These are phyloP conservation scores for Saitozyma podzolica DNA, from an alignment of 768 basidiomycete species.

Conservation along the genomic window DNA sequence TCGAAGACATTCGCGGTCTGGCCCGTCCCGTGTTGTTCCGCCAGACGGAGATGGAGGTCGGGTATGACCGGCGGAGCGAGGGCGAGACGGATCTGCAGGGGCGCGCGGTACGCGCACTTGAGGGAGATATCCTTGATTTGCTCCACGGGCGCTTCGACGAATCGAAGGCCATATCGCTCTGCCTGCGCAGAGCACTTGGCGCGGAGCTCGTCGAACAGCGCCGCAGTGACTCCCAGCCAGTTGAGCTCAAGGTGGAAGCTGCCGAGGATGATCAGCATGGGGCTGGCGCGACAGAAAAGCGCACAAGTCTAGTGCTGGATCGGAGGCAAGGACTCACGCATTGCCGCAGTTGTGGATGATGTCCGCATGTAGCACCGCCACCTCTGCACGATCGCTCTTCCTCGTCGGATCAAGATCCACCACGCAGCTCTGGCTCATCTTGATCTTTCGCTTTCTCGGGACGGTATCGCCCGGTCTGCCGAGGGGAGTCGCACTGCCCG, in stretches of 20 bases:
- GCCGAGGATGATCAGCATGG: slow-evolving; percentile 4
- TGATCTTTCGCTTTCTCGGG: slow-evolving; percentile 40
- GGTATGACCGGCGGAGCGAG: slow-evolving; percentile 68
- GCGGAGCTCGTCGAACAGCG: slow-evolving; percentile 83
- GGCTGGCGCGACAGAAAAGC: no score
- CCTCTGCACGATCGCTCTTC: slow-evolving; percentile 84
- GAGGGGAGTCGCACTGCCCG: no score
- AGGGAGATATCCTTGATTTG: slow-evolving; percentile 84
- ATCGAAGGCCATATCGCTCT: slow-evolving; percentile 82
- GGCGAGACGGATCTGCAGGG: slow-evolving; percentile 76
- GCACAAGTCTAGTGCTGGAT: no score
- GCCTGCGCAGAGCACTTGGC: slow-evolving; percentile 77
- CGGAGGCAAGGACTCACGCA: slow-evolving; percentile 54
- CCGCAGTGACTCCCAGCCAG: slow-evolving; percentile 92
- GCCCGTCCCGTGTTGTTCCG: slow-evolving; percentile 65
- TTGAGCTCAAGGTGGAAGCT: slow-evolving; percentile 92
- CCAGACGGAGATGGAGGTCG: slow-evolving; percentile 67
- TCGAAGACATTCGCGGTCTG: slow-evolving; percentile 70
- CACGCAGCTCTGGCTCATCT: slow-evolving; percentile 81
- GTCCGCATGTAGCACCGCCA: slow-evolving; percentile 86
- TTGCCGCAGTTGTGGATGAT: slow-evolving; percentile 92
- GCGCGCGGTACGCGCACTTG: slow-evolving; percentile 87
- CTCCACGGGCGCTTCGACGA: slow-evolving; percentile 90
- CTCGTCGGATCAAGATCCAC: slow-evolving; percentile 65
- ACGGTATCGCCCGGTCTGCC: no score